These are phyloP conservation scores for Rauvolfia tetraphylla DNA, from an alignment of 257 asterid species.

Conservation along the genomic window DNA sequence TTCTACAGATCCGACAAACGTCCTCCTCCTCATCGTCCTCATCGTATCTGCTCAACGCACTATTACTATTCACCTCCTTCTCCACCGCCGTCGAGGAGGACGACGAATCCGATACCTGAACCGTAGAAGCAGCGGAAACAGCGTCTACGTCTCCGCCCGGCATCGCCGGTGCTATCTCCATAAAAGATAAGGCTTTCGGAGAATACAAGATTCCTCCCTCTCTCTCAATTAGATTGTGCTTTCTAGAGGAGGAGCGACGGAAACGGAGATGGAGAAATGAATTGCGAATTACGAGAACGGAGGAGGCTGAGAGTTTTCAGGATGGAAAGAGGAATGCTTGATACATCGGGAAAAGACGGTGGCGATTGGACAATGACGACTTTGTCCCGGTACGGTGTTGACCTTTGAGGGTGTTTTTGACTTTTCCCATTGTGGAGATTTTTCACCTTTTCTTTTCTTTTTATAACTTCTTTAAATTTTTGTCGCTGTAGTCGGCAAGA, in stretches of 20 bases:
- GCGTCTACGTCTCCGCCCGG: conserved; percentile 29
- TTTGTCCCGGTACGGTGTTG: conserved; percentile 1
- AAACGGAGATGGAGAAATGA: not conserved
- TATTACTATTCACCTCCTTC: conserved; percentile 16
- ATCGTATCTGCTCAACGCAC: conserved; percentile 40
- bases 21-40: conserved; percentile 95
- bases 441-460: not conserved
- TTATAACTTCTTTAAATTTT: not conserved
- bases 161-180: conserved; percentile 81
- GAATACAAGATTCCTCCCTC: conserved; percentile 1
- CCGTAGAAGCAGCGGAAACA: conserved; percentile 22
- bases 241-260: not conserved
- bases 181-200: conserved; percentile 39
- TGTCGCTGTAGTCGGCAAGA: not conserved
- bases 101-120: conserved; percentile 20
- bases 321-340: not conserved
- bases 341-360: conserved; percentile 13
- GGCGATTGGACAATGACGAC: not conserved
- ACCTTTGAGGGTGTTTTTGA: conserved; percentile 11
- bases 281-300: not conserved
- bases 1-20: conserved; percentile 97
- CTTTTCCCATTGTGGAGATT: not conserved
- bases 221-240: conserved; percentile 2
- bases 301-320: not conserved
- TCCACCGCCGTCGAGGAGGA: conserved; percentile 38